These are phyloP conservation scores for Scedosporium aurantiacum DNA, from an alignment of 2,329 filamentous ascomycete species.

Conservation along the genomic window DNA sequence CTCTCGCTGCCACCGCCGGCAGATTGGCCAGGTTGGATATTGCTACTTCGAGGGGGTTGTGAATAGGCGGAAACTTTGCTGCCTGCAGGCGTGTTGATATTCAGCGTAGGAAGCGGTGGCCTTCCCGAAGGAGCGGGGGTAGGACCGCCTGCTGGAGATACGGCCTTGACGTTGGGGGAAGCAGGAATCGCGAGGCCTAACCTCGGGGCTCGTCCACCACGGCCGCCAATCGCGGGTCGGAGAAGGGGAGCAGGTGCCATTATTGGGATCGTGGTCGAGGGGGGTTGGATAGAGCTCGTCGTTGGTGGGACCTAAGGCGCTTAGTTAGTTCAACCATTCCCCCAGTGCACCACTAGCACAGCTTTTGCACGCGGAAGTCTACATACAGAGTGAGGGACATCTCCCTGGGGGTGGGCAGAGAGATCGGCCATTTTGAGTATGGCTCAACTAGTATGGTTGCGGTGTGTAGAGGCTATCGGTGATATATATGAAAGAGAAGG, in stretches of 20 bases:
- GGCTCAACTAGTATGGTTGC: not conserved
- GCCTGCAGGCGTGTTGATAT: slow-evolving; percentile 81
- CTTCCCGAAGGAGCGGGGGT: slow-evolving; percentile 21
- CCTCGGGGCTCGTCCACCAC: slow-evolving; percentile 57
- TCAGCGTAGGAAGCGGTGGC: slow-evolving; percentile 63
- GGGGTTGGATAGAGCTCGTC: slow-evolving; percentile 15
- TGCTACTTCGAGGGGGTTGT: slow-evolving; percentile 13
- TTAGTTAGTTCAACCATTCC: not conserved
- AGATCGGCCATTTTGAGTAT: slow-evolving; percentile 5
- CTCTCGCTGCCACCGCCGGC: slow-evolving; percentile 70
- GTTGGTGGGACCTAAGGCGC: slow-evolving; percentile 15
- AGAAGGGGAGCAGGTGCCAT: slow-evolving; percentile 75
- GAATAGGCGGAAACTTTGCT: slow-evolving; percentile 63
- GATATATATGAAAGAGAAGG: not conserved
- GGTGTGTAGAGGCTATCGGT: not conserved
- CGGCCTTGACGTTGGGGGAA: slow-evolving; percentile 70
- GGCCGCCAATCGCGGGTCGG: slow-evolving; percentile 66
- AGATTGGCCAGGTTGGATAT: slow-evolving; percentile 45
- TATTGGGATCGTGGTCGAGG: slow-evolving; percentile 30
- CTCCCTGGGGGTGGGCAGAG: slow-evolving; percentile 5
- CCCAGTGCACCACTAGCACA: not conserved
- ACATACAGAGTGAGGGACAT: slow-evolving; percentile 6
- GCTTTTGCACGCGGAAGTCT: not conserved
- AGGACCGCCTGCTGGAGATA: slow-evolving; percentile 23
- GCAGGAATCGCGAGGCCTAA: slow-evolving; percentile 84